phyloP scores from a whole-genome alignment of 2,329 filamentous ascomycete genomes.

The Colletotrichum scovillei region DNA sequence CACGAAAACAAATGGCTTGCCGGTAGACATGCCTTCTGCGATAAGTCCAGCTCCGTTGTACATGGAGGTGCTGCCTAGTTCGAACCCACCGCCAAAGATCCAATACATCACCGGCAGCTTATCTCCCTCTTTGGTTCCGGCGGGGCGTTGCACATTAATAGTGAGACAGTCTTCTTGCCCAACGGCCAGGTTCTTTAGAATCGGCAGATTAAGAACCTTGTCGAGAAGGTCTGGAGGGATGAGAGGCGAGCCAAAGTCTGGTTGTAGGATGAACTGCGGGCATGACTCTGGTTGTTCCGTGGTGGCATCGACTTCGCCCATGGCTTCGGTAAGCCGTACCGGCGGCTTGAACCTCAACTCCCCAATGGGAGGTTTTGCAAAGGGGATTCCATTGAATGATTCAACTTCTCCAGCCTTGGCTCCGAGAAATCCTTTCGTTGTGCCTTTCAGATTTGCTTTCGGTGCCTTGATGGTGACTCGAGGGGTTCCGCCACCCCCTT shows the following conservation, averaged over 20 bases:
- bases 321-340: conserved; percentile 46
- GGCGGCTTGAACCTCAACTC: conserved; percentile 57
- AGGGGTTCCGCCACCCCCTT: not conserved
- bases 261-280: conserved; percentile 44
- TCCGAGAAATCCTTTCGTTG: conserved; percentile 22
- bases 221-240: conserved; percentile 39
- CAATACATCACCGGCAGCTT: conserved; percentile 38
- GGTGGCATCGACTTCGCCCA: conserved; percentile 54
- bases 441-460: conserved; percentile 23
- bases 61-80: conserved; percentile 27
- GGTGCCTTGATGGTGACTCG: conserved; percentile 27
- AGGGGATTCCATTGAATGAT: conserved; percentile 67
- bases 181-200: conserved; percentile 17
- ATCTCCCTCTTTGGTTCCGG: conserved; percentile 11
- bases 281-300: conserved; percentile 43
- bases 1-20: conserved; percentile 46
- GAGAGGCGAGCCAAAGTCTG: conserved; percentile 37
- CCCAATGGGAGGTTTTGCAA: conserved; percentile 66
- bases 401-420: conserved; percentile 53
- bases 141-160: conserved; percentile 47
- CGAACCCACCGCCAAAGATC: conserved; percentile 32
- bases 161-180: conserved; percentile 49
- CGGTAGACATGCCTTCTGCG: conserved; percentile 44
- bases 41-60: conserved; percentile 38
- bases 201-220: conserved; percentile 13